Evolutionary conservation across 1,284 basidiomycete species (phyloP).

Genomic region (Cryptococcus sp.): DNA sequence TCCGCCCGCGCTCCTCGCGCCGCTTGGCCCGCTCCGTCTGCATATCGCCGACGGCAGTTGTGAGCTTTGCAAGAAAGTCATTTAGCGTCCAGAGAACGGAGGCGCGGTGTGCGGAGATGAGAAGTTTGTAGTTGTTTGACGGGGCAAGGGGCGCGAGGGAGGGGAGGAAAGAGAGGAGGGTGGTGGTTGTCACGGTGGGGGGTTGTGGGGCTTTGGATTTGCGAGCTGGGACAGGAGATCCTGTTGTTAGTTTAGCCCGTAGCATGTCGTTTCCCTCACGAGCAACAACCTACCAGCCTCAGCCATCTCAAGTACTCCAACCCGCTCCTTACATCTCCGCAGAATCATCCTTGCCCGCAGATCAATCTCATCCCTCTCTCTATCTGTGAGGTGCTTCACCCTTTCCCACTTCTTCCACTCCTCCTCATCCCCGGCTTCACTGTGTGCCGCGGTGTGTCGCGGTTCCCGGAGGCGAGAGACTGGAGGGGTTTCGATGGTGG

Average conservation of each 20-base stretch:
- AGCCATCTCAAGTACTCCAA: slow-evolving; percentile 52
- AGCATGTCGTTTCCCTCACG: not conserved
- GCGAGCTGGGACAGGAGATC: slow-evolving; percentile 9
- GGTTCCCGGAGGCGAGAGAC: slow-evolving; percentile 18
- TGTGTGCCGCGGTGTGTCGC: slow-evolving; percentile 4
- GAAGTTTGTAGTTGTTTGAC: slow-evolving; percentile 27
- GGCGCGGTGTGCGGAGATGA: slow-evolving; percentile 53
- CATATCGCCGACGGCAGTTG: slow-evolving; percentile 50
- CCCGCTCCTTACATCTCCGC: slow-evolving; percentile 53
- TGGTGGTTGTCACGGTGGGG: slow-evolving; percentile 13
- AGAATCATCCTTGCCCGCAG: slow-evolving; percentile 55
- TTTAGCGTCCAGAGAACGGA: slow-evolving; percentile 55
- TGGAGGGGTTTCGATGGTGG: slow-evolving; percentile 35
- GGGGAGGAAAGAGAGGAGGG: slow-evolving; percentile 41
- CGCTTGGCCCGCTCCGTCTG: slow-evolving; percentile 54
- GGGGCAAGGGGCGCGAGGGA: slow-evolving; percentile 31
- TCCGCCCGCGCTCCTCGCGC: slow-evolving; percentile 41
- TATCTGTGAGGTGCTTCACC: slow-evolving; percentile 53
- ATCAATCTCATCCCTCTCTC: slow-evolving; percentile 59
- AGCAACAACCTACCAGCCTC: slow-evolving; percentile 51
- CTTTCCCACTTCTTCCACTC: slow-evolving; percentile 42
- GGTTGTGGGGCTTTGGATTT: slow-evolving; percentile 18
- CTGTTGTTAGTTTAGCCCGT: not conserved
- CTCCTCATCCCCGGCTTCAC: slow-evolving; percentile 17
- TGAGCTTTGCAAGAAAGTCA: slow-evolving; percentile 50